phyloP scores from a whole-genome alignment of 768 basidiomycete genomes.

The Pisolithus tinctorius region DNA sequence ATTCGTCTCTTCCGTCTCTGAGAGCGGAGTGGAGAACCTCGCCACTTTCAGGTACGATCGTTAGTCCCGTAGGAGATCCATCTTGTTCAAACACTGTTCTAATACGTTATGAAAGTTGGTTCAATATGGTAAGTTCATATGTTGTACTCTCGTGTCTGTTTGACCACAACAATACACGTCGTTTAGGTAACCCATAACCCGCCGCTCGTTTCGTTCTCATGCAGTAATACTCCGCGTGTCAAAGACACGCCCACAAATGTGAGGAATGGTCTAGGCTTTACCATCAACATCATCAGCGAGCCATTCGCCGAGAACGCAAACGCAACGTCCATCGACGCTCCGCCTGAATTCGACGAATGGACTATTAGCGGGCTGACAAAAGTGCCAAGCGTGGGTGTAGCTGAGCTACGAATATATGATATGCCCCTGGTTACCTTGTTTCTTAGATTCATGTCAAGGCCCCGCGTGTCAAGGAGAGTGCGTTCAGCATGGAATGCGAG shows the following conservation, averaged over 20 bases:
- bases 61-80: neutral
- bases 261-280: constrained; percentile 38
- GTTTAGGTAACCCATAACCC: constrained; percentile 16
- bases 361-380: constrained; percentile 36
- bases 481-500: constrained; percentile 43
- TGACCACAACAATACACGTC: no score
- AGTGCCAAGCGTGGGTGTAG: constrained; percentile 25
- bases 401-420: neutral
- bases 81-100: neutral
- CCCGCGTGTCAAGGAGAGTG: constrained; percentile 36
- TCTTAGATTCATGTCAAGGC: constrained; percentile 31
- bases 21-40: constrained; percentile 32
- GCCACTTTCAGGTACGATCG: constrained; percentile 33
- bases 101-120: constrained; percentile 13
- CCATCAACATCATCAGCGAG: constrained; percentile 53
- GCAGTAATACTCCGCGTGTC: constrained; percentile 12
- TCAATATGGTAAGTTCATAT: constrained; percentile 16
- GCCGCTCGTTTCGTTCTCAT: constrained; percentile 34
- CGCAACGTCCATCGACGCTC: constrained; percentile 31
- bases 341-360: constrained; percentile 35
- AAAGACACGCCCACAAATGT: constrained; percentile 46
- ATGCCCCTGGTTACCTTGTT: neutral
- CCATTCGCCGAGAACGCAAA: constrained; percentile 36
- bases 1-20: constrained; percentile 33
- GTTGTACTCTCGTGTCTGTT: neutral